Percentiles rank a stretch among this genome's conserved stretches.
These are phyloP conservation scores for Cicer bijugum DNA, from an alignment of 306 rosid genomes.

Conservation along the genomic window DNA sequence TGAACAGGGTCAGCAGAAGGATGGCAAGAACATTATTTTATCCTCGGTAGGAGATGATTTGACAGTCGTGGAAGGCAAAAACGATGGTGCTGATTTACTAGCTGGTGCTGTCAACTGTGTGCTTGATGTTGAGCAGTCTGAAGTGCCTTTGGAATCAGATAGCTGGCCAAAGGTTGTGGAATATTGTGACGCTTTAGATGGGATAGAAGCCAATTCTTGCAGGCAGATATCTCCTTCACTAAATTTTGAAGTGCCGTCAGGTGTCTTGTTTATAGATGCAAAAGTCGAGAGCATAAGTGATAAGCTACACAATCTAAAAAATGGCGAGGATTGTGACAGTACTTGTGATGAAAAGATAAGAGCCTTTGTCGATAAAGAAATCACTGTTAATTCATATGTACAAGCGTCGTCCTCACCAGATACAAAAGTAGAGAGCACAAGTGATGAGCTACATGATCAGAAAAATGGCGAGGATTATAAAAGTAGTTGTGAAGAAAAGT, in stretches of 20 bases:
- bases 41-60: constrained; percentile 40
- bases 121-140: constrained; percentile 47
- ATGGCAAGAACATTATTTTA: constrained; percentile 39
- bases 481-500: constrained; percentile 51
- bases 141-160: constrained; percentile 48
- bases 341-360: constrained; percentile 49
- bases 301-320: constrained; percentile 45
- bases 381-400: constrained; percentile 40
- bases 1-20: constrained; percentile 53
- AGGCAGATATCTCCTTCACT: constrained; percentile 45
- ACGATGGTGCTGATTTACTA: constrained; percentile 34
- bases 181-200: constrained; percentile 48
- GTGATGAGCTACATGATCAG: constrained; percentile 45
- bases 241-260: constrained; percentile 49
- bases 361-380: constrained; percentile 53
- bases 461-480: constrained; percentile 47
- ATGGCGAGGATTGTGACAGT: constrained; percentile 47
- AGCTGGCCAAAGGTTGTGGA: constrained; percentile 45
- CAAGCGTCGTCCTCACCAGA: constrained; percentile 48
- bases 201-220: constrained; percentile 52
- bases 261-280: constrained; percentile 41
- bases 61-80: constrained; percentile 41
- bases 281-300: constrained; percentile 46
- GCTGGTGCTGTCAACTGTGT: constrained; percentile 43
- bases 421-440: constrained; percentile 45